These are phyloP conservation scores for Aspergillus indologenus DNA, from an alignment of 495 filamentous ascomycete genomes.

Conservation along the genomic window DNA sequence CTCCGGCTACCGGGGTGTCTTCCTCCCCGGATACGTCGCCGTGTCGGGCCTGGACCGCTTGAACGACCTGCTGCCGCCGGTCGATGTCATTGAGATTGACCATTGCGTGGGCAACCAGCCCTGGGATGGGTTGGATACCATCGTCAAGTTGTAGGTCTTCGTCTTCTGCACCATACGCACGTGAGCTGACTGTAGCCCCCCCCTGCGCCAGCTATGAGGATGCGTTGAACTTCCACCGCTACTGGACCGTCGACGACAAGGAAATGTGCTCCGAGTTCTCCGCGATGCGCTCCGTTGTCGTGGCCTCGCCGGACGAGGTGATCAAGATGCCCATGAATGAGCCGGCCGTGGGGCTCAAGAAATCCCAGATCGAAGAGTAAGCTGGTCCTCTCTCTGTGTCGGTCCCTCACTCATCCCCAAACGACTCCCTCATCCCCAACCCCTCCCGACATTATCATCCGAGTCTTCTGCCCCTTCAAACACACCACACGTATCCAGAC, in stretches of 20 bases:
- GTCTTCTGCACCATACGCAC: not conserved
- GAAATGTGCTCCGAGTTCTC: constrained; percentile 72
- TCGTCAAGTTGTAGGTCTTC: constrained; percentile 54
- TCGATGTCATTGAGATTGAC: constrained; percentile 62
- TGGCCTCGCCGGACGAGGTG: constrained; percentile 61
- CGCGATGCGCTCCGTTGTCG: constrained; percentile 67
- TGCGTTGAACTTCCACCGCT: constrained; percentile 71
- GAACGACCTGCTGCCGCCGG: constrained; percentile 38
- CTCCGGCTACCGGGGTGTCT: constrained; percentile 55
- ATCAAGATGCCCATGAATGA: constrained; percentile 88
- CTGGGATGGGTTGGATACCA: constrained; percentile 67
- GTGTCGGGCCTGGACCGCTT: constrained; percentile 33
- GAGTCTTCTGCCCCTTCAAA: no score
- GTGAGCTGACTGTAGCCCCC: not conserved
- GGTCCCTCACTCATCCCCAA: no score
- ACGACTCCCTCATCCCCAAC: no score
- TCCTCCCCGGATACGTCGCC: constrained; percentile 65
- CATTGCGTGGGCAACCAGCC: constrained; percentile 81
- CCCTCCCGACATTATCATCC: no score
- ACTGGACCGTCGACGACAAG: constrained; percentile 76
- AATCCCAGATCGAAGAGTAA: constrained; percentile 74
- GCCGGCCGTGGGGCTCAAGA: constrained; percentile 66
- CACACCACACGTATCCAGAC: no score
- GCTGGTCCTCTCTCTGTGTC: no score
- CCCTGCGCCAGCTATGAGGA: constrained; percentile 54